phyloP scores from a whole-genome alignment of 2,329 filamentous ascomycete species.

The Tolypocladium nubicola region DNA sequence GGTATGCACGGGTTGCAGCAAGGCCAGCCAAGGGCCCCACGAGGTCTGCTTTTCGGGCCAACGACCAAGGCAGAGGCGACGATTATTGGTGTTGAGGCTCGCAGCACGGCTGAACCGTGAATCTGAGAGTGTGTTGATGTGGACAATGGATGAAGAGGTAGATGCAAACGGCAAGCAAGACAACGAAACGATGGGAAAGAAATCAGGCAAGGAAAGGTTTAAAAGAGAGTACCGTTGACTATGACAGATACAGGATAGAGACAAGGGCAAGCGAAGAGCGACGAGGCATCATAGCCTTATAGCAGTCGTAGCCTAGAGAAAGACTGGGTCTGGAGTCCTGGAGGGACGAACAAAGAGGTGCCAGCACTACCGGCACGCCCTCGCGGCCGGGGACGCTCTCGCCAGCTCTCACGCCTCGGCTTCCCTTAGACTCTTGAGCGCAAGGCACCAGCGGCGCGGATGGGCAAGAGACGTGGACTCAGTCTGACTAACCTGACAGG shows the following conservation, averaged over 20 bases:
- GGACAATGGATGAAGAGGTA: not conserved
- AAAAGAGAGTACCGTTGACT: conserved; percentile 8
- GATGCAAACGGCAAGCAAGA: not conserved
- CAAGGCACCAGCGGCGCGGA: conserved; percentile 20
- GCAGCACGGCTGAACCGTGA: not conserved
- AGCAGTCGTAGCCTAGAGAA: conserved; percentile 13
- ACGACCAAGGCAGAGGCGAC: not conserved
- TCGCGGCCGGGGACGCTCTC: not conserved
- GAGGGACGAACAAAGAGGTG: not conserved
- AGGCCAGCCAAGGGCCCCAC: not conserved
- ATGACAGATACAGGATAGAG: conserved; percentile 13
- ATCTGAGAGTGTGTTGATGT: not conserved
- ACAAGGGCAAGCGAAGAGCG: conserved; percentile 14
- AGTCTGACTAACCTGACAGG: conserved; percentile 21
- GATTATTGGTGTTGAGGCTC: not conserved
- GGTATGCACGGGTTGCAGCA: not conserved
- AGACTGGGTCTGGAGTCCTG: not conserved
- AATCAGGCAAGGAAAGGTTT: conserved; percentile 4
- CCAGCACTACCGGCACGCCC: not conserved
- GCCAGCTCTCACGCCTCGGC: not conserved
- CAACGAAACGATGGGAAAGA: conserved; percentile 5
- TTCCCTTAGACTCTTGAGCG: not conserved
- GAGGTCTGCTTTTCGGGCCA: conserved; percentile 1
- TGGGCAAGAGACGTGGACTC: conserved; percentile 6
- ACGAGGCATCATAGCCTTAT: conserved; percentile 46